Evolutionary conservation across 768 basidiomycete genomes (phyloP).

Genomic region (Tylopilus subfusipes): DNA sequence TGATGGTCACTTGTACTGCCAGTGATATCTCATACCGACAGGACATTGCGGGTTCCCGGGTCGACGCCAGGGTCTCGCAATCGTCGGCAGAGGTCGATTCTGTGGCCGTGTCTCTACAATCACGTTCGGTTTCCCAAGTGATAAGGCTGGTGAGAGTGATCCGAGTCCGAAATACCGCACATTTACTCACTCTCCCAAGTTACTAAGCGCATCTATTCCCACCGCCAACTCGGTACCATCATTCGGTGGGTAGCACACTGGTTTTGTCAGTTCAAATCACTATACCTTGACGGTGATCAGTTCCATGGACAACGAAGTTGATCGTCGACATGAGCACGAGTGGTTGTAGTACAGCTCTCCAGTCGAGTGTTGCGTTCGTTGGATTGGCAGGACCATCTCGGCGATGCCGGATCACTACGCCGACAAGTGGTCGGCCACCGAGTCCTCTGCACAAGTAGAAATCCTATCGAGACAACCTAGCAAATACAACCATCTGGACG

Average conservation of each 20-base stretch:
- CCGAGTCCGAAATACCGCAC: background rate
- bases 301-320: background rate
- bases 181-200: background rate
- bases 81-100: background rate
- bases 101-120: background rate
- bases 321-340: background rate
- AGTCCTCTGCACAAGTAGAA: background rate
- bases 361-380: background rate
- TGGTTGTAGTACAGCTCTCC: background rate
- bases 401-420: too few relatives aligned
- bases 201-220: background rate
- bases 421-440: too few relatives aligned
- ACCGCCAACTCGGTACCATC: background rate
- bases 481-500: background rate
- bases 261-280: too few relatives aligned
- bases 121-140: background rate
- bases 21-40: background rate
- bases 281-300: background rate
- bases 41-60: background rate
- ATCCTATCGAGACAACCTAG: background rate
- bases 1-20: too few relatives aligned
- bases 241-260: too few relatives aligned
- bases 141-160: background rate
- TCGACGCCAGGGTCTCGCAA: background rate
- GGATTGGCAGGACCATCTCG: background rate